Conservation (phyloP, 208 protist species). For the Leishmania braziliensis region DNA sequence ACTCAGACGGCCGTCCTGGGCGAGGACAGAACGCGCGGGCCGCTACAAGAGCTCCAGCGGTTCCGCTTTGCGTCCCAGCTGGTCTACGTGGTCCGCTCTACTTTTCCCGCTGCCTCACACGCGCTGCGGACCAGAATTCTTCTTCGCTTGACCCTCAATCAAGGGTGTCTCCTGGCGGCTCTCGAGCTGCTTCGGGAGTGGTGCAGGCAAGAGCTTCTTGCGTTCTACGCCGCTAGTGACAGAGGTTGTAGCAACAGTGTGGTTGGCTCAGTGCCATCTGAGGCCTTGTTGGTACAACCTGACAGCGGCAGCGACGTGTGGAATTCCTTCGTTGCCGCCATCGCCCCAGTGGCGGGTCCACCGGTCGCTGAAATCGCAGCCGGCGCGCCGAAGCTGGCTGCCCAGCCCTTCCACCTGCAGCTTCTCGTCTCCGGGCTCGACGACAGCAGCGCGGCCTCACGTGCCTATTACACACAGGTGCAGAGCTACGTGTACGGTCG, state of each 20-base stretch:
- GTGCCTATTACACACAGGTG: constrained; percentile 20
- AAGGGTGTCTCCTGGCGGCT: constrained; percentile 56
- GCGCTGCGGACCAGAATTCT: constrained; percentile 38
- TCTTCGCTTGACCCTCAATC: constrained; percentile 62
- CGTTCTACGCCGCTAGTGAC: constrained; percentile 34
- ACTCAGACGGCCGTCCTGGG: too few relatives aligned
- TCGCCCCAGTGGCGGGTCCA: constrained; percentile 57
- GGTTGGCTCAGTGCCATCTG: background rate
- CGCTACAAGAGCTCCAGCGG: constrained; percentile 26
- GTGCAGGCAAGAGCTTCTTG: constrained; percentile 38
- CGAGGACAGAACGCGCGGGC: background rate
- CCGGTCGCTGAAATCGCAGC: constrained; percentile 46
- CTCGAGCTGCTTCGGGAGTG: constrained; percentile 64
- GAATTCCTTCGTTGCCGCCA: constrained; percentile 46
- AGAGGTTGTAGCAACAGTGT: background rate
- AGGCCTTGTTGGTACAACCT: constrained; percentile 20
- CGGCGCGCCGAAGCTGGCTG: constrained; percentile 38
- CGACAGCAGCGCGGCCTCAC: constrained; percentile 24
- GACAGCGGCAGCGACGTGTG: constrained; percentile 35
- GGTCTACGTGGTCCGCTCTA: constrained; percentile 44
- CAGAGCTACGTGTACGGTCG: constrained; percentile 15
- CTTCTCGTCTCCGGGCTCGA: constrained; percentile 49
- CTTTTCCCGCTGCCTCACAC: constrained; percentile 30
- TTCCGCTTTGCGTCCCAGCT: constrained; percentile 62
- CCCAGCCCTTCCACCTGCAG: constrained; percentile 56